Evolutionary conservation across 2,329 filamentous ascomycete genomes (phyloP).

Genomic region (Aspergillus calidoustus): DNA sequence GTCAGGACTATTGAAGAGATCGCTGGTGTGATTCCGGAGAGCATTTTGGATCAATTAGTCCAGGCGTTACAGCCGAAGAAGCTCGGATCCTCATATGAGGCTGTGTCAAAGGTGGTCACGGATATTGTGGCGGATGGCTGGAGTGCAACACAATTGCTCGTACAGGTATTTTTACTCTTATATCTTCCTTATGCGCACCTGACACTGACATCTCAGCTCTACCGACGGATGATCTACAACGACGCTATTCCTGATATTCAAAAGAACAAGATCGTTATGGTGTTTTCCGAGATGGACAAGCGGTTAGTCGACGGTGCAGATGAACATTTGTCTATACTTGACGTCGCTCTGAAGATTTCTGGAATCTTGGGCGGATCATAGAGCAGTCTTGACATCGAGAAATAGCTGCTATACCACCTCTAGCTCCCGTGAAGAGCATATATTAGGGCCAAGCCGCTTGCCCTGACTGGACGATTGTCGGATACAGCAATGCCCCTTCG

Average conservation of each 20-base stretch:
- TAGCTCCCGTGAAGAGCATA: not conserved
- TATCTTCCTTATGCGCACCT: not conserved
- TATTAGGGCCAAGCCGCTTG: not conserved
- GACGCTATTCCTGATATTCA: constrained; percentile 81
- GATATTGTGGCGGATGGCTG: constrained; percentile 95
- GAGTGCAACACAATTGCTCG: constrained; percentile 87
- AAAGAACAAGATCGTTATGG: constrained; percentile 85
- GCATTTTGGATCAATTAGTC: constrained; percentile 71
- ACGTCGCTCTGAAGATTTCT: constrained; percentile 81
- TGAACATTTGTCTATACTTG: constrained; percentile 89
- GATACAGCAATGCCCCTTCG: too few species aligned
- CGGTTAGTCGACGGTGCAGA: constrained; percentile 91
- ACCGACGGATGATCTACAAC: constrained; percentile 80
- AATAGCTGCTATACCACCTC: not conserved
- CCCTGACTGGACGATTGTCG: not conserved
- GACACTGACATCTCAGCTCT: constrained; percentile 46
- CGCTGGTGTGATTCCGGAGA: constrained; percentile 85
- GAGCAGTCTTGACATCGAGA: not conserved
- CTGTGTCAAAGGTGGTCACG: constrained; percentile 78
- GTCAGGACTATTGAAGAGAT: constrained; percentile 88
- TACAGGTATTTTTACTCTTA: constrained; percentile 62
- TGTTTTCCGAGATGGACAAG: constrained; percentile 96
- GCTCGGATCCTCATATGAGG: constrained; percentile 68
- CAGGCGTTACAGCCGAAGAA: constrained; percentile 75
- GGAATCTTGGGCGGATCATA: constrained; percentile 61